Percentiles rank a stretch among this genome's conserved stretches.
phyloP scores from a whole-genome alignment of 2,329 filamentous ascomycete species.

The Aspergillus versicolor region DNA sequence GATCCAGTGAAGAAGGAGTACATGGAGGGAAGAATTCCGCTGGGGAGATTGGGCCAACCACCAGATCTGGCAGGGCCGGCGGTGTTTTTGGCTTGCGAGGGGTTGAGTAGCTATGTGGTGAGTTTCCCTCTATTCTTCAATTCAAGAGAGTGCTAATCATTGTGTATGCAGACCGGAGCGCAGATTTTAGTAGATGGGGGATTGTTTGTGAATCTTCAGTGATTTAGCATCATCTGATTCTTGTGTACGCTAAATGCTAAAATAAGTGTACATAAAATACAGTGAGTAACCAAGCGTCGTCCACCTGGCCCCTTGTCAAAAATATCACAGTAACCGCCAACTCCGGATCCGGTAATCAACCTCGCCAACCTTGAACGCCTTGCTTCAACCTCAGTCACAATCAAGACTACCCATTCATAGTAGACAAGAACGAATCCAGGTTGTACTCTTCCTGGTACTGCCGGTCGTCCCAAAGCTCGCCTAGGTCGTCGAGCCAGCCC shows the following conservation, averaged over 20 bases:
- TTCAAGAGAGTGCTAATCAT: background rate
- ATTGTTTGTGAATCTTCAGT: constrained; percentile 85
- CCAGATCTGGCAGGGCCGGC: constrained; percentile 79
- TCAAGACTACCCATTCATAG: constrained; percentile 64
- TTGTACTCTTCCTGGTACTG: constrained; percentile 99
- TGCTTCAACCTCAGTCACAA: background rate
- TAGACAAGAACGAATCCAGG: constrained; percentile 90
- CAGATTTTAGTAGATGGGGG: constrained; percentile 86
- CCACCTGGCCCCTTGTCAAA: constrained; percentile 1
- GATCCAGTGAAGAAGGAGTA: constrained; percentile 70
- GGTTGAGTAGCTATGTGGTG: constrained; percentile 73
- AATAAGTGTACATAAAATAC: constrained; percentile 11
- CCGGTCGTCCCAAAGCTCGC: constrained; percentile 94
- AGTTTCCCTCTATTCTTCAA: constrained; percentile 22
- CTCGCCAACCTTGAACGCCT: background rate
- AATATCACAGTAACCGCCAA: constrained; percentile 1
- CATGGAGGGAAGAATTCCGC: constrained; percentile 78
- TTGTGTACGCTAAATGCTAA: background rate
- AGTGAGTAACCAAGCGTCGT: constrained; percentile 3
- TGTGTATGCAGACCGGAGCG: constrained; percentile 61
- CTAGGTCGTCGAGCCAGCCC: constrained; percentile 90
- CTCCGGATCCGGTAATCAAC: background rate
- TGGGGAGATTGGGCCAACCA: constrained; percentile 71
- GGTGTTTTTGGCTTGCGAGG: constrained; percentile 77
- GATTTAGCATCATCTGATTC: background rate